A percentile compares a stretch with the other conserved stretches of the same genome.
phyloP scores from a whole-genome alignment of 1,284 basidiomycete genomes.

The Cryptococcus sp. region DNA sequence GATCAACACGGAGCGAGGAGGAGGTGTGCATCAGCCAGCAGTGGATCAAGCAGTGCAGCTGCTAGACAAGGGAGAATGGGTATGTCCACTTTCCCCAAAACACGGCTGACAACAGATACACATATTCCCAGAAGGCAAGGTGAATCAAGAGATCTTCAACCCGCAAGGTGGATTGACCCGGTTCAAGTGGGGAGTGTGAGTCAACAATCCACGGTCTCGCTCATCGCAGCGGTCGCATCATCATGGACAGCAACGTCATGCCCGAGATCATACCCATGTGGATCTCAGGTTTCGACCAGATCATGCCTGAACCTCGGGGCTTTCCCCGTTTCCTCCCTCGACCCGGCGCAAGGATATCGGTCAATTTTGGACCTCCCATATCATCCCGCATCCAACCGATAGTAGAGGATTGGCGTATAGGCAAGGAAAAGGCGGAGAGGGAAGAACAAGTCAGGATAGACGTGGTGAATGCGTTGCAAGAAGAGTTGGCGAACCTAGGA shows the following conservation, averaged over 20 bases:
- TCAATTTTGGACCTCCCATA: constrained; percentile 42
- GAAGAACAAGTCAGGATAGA: constrained; percentile 29
- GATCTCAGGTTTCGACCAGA: constrained; percentile 83
- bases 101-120: constrained; percentile 59
- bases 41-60: constrained; percentile 74
- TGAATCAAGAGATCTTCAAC: constrained; percentile 68
- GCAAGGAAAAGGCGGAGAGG: constrained; percentile 21
- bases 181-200: constrained; percentile 96
- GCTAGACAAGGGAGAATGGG: constrained; percentile 78
- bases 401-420: constrained; percentile 31
- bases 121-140: constrained; percentile 87
- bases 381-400: constrained; percentile 37
- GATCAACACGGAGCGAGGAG: constrained; percentile 83
- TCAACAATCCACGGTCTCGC: constrained; percentile 41
- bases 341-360: constrained; percentile 33
- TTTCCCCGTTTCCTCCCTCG: constrained; percentile 39
- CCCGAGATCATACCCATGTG: constrained; percentile 92
- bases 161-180: constrained; percentile 57
- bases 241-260: constrained; percentile 67
- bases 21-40: constrained; percentile 83
- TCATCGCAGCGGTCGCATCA: constrained; percentile 62
- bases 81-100: constrained; percentile 46
- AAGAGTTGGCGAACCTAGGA: constrained; percentile 34
- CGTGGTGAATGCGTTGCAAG: constrained; percentile 31
- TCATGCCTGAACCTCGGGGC: constrained; percentile 77